Base-by-base conservation (phyloP, 257 asterid genomes). In the Solanum pinnatisectum region DNA sequence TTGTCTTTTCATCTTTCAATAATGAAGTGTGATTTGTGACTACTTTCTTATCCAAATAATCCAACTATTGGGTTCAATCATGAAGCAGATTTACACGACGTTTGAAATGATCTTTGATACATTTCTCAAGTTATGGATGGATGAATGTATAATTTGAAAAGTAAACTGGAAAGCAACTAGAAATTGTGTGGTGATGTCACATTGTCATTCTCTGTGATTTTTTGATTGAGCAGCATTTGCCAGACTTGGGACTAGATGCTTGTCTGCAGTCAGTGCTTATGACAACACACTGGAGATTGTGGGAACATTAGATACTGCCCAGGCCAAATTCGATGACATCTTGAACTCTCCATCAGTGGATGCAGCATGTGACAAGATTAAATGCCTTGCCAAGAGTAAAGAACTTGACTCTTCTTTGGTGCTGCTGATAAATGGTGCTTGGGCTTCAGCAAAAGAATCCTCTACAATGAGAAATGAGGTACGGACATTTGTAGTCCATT, bases 341-440 rank as follows among this genome's bases (percentile, higher is more conserved):
- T 93, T 96, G 93, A 94, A 93, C 91, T 95, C 97, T 42, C 92
- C 94, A 52, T 95, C 99, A 52, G 36, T 96, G 30, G 83, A 74
- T 74, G 83, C 18, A 22, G 83, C 83, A 11, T 74, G 83, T 74
- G 99, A 96, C 79, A 96, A 95, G 92, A 95, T 96, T 65, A 95
- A 93, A 91, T 94, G 94, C 89, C 94, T 96, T 68, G 96, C 99
- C 89, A 96, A 95, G 91, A 91, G 93, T 63, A 95, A 95, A 88
- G 98, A 93, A 91, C 98, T 96, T 3, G 98, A 95, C 88, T 95
- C 99, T 84, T 95, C 99, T 42, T 91, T 96, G 93, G 96, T 94
- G 89, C 91, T 96, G 59, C 90, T 96, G 95, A 95, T 96, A 87
- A 96, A 95, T 88, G 93, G 98, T 78, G 96, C 99, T 88, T 96